These are phyloP conservation scores for Liriodendron chinense DNA, from an alignment of 164 flowering plant genomes.

Conservation along the genomic window DNA sequence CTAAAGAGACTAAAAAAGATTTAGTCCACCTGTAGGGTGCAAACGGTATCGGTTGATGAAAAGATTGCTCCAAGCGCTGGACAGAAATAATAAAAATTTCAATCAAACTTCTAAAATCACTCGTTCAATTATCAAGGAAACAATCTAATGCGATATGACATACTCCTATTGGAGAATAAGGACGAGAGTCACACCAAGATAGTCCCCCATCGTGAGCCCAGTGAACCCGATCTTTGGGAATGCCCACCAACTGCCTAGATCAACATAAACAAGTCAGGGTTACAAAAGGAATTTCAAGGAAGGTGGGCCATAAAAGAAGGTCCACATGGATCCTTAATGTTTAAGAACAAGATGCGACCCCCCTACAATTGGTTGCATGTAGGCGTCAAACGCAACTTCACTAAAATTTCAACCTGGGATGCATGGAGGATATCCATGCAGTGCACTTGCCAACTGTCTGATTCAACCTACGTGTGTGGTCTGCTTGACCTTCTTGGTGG, in stretches of 20 bases:
- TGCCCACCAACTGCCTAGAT: conserved; percentile 73
- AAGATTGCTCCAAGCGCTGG: conserved; percentile 89
- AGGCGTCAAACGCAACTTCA: background rate
- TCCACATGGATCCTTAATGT: background rate
- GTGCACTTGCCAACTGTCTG: background rate
- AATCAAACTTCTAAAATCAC: background rate
- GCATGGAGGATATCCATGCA: background rate
- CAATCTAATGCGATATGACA: background rate
- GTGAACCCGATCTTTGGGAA: conserved; percentile 62
- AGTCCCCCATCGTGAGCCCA: conserved; percentile 59
- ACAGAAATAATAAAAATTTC: conserved; percentile 14
- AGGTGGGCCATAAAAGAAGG: background rate
- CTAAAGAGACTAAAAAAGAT: background rate
- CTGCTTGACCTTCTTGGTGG: too few species aligned
- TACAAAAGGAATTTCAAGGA: conserved; percentile 5
- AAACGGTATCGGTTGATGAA: conserved; percentile 92
- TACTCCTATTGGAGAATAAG: background rate
- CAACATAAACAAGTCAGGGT: conserved; percentile 3
- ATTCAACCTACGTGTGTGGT: background rate
- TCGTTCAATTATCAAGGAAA: background rate
- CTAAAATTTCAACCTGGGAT: background rate
- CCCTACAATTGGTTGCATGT: background rate
- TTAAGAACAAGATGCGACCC: background rate
- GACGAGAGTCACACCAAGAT: conserved; percentile 49
- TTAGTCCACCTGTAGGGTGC: conserved; percentile 78